phyloP scores from a whole-genome alignment of 1,284 basidiomycete species.

The Cutaneotrichosporon sp. region DNA sequence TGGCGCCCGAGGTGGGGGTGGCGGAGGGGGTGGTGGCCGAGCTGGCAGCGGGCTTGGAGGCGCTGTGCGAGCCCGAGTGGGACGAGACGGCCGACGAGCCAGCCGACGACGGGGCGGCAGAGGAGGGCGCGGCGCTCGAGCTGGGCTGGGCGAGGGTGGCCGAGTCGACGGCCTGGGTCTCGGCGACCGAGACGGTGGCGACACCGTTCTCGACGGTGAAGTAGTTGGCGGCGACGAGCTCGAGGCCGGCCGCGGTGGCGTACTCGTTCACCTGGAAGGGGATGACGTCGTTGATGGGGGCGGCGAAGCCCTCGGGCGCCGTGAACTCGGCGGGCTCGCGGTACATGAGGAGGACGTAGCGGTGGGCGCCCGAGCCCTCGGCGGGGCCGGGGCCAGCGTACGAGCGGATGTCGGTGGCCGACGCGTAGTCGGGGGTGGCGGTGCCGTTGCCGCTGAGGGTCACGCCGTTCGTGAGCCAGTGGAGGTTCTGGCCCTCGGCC shows the following conservation, averaged over 20 bases:
- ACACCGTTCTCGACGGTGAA: slow-evolving; percentile 73
- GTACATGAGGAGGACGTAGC: slow-evolving; percentile 52
- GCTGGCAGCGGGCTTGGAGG: slow-evolving; percentile 12
- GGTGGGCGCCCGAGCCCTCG: slow-evolving; percentile 67
- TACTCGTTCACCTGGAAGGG: slow-evolving; percentile 57
- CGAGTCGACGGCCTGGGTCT: slow-evolving; percentile 11
- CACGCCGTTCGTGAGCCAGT: slow-evolving; percentile 74
- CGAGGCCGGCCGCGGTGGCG: slow-evolving; percentile 43
- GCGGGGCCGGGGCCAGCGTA: slow-evolving; percentile 74
- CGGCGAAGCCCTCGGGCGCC: slow-evolving; percentile 64
- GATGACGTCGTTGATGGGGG: slow-evolving; percentile 62
- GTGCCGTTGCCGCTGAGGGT: slow-evolving; percentile 46
- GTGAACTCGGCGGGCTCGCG: slow-evolving; percentile 57
- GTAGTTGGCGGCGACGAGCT: slow-evolving; percentile 61
- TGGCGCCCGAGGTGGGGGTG: slow-evolving; percentile 15
- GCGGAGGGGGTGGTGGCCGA: slow-evolving; percentile 12
- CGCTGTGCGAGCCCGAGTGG: slow-evolving; percentile 10
- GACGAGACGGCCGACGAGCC: slow-evolving; percentile 10
- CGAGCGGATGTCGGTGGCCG: slow-evolving; percentile 54
- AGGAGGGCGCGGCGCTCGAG: slow-evolving; percentile 28
- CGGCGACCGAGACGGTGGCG: slow-evolving; percentile 53
- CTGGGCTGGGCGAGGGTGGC: slow-evolving; percentile 33
- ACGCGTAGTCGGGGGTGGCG: slow-evolving; percentile 16
- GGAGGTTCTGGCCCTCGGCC: slow-evolving; percentile 60
- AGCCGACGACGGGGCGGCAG: slow-evolving; percentile 27